Evolutionary conservation across 192 early-diverging fungal genomes (phyloP).

Genomic region (Backusella morwellensis): DNA sequence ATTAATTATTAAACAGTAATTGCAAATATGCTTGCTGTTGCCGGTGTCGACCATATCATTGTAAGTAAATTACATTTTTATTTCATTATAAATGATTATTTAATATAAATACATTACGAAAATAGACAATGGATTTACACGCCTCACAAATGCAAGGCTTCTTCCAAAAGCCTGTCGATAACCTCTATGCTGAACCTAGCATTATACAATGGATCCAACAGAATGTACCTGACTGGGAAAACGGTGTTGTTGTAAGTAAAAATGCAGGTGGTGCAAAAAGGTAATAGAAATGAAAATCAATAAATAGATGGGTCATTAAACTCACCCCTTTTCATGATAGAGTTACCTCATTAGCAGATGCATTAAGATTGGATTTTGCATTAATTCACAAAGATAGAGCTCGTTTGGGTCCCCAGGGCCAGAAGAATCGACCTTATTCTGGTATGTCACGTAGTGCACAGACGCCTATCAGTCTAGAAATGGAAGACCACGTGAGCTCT

Average conservation of each 20-base stretch:
- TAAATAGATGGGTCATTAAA: not conserved
- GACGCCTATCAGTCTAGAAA: not conserved
- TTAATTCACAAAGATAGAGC: conserved; percentile 88
- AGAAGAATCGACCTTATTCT: conserved; percentile 19
- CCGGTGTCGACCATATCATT: conserved; percentile 79
- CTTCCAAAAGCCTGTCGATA: conserved; percentile 89
- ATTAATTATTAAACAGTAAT: conserved; percentile 51
- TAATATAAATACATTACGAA: not conserved
- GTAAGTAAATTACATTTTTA: conserved; percentile 10
- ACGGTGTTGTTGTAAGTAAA: conserved; percentile 94
- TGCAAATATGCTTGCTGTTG: conserved; percentile 95
- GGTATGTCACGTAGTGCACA: conserved; percentile 13
- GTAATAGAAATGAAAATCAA: conserved; percentile 45
- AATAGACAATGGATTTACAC: conserved; percentile 91
- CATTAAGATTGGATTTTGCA: conserved; percentile 87
- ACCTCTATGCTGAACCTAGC: conserved; percentile 90
- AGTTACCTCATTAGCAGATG: conserved; percentile 86
- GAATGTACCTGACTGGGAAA: conserved; percentile 83
- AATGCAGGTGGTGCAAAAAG: conserved; percentile 98
- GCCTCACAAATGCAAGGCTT: conserved; percentile 88
- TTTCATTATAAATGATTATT: not conserved
- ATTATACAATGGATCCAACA: conserved; percentile 89
- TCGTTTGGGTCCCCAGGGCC: conserved; percentile 32
- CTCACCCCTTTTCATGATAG: conserved; percentile 13
- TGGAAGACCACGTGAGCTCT: not conserved